phyloP scores from a whole-genome alignment of 805 yeast species.

The Aciculoconidium aculeatum region DNA sequence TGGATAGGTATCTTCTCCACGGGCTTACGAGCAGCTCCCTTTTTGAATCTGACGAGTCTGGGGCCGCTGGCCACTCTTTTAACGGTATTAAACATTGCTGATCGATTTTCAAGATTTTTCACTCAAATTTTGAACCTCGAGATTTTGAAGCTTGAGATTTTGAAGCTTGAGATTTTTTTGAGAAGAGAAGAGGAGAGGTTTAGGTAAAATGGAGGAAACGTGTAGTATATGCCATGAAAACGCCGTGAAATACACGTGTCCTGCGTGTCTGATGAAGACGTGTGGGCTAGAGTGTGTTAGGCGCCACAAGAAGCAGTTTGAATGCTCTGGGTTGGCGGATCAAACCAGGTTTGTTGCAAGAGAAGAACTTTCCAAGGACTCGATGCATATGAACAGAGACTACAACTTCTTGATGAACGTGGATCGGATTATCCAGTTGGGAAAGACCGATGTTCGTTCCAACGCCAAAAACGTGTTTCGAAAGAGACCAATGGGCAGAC shows the following conservation, averaged over 20 bases:
- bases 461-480: conserved; percentile 40
- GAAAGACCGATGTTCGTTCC: conserved; percentile 44
- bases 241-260: conserved; percentile 66
- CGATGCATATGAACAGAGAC: conserved; percentile 66
- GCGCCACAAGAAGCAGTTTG: conserved; percentile 54
- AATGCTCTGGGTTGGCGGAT: conserved; percentile 65
- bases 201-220: too few relatives aligned
- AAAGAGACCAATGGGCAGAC: conserved; percentile 16
- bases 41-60: conserved; percentile 11
- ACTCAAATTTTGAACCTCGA: too few relatives aligned
- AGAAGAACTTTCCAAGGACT: conserved; percentile 33
- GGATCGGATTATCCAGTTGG: conserved; percentile 55
- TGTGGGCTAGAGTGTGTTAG: conserved; percentile 72
- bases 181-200: too few relatives aligned
- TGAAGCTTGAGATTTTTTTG: too few relatives aligned
- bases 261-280: conserved; percentile 61
- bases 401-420: conserved; percentile 65
- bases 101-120: background rate
- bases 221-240: conserved; percentile 34
- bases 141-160: too few relatives aligned
- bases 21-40: conserved; percentile 9
- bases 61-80: conserved; percentile 5
- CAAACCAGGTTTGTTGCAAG: conserved; percentile 52
- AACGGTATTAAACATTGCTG: background rate
- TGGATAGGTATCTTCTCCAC: conserved; percentile 60